Conservation (phyloP, 345 rosid genomes). For the Boechera retrofracta region DNA sequence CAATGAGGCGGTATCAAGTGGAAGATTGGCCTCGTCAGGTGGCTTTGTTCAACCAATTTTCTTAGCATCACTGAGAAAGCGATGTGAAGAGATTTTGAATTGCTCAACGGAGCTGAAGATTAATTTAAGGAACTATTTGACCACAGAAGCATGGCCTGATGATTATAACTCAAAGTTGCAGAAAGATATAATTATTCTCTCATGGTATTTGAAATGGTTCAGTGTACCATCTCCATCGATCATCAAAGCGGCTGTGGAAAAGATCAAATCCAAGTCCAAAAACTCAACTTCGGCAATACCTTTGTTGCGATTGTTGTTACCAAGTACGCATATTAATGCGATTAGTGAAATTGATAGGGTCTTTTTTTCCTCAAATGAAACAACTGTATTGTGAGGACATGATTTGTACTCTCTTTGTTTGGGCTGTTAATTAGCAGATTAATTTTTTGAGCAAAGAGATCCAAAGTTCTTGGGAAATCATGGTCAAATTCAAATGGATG, state of each 20-base stretch:
- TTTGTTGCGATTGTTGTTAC: constrained; percentile 70
- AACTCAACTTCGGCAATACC: constrained; percentile 59
- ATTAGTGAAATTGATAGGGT: constrained; percentile 59
- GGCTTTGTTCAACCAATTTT: constrained; percentile 74
- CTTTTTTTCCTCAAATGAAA: constrained; percentile 41
- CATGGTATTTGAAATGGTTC: constrained; percentile 90
- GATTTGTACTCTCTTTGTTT: background rate
- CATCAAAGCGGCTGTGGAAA: constrained; percentile 53
- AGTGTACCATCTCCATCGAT: constrained; percentile 66
- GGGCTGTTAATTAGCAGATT: background rate
- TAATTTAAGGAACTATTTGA: constrained; percentile 57
- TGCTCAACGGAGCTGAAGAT: constrained; percentile 49
- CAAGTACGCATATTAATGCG: constrained; percentile 62
- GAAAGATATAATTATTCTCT: constrained; percentile 53
- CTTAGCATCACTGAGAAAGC: constrained; percentile 68
- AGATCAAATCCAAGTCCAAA: constrained; percentile 53
- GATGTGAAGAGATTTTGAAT: constrained; percentile 68
- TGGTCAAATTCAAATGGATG: background rate
- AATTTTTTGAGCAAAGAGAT: background rate
- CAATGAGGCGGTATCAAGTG: constrained; percentile 72
- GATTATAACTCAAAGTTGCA: constrained; percentile 40
- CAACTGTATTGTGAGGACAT: constrained; percentile 21
- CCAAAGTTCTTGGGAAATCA: background rate
- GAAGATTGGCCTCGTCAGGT: constrained; percentile 68
- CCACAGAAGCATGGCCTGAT: constrained; percentile 67